Conservation (phyloP, 257 asterid species). For the Echium plantagineum region DNA sequence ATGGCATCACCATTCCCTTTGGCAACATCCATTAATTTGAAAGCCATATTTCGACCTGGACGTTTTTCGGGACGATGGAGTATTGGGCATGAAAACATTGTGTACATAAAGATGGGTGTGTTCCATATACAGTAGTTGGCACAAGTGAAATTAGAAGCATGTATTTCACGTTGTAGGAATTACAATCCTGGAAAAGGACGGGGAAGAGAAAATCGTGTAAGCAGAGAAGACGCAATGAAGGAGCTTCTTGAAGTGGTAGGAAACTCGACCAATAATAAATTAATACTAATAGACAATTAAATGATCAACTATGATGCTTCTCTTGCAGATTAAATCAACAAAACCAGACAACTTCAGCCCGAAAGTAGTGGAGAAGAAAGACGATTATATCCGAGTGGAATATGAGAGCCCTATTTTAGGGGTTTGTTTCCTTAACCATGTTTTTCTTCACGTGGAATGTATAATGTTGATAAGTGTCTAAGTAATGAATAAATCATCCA, state of each 20-base stretch:
- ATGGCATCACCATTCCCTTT: too few relatives aligned
- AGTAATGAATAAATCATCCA: too few relatives aligned
- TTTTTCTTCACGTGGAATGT: too few relatives aligned
- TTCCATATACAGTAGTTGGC: too few relatives aligned
- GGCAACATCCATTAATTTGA: too few relatives aligned
- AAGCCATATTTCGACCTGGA: too few relatives aligned
- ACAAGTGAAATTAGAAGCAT: neutral
- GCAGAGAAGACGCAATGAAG: slow-evolving; percentile 60
- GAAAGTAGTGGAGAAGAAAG: slow-evolving; percentile 52
- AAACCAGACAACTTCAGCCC: slow-evolving; percentile 75
- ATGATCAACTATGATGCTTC: neutral
- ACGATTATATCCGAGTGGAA: slow-evolving; percentile 68
- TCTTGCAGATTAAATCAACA: slow-evolving; percentile 60
- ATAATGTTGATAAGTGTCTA: too few relatives aligned
- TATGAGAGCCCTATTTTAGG: slow-evolving; percentile 78
- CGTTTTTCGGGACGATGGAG: too few relatives aligned
- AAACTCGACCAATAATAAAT: neutral
- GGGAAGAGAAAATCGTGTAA: slow-evolving; percentile 56
- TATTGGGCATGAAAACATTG: too few relatives aligned
- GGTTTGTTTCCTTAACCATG: slow-evolving; percentile 24
- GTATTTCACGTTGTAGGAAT: slow-evolving; percentile 34
- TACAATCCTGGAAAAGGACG: slow-evolving; percentile 81
- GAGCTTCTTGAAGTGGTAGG: slow-evolving; percentile 80
- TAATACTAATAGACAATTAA: too few relatives aligned
- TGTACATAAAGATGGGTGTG: too few relatives aligned